Conservation (phyloP, 2,329 filamentous ascomycete species). For the Alternaria gaisen region DNA sequence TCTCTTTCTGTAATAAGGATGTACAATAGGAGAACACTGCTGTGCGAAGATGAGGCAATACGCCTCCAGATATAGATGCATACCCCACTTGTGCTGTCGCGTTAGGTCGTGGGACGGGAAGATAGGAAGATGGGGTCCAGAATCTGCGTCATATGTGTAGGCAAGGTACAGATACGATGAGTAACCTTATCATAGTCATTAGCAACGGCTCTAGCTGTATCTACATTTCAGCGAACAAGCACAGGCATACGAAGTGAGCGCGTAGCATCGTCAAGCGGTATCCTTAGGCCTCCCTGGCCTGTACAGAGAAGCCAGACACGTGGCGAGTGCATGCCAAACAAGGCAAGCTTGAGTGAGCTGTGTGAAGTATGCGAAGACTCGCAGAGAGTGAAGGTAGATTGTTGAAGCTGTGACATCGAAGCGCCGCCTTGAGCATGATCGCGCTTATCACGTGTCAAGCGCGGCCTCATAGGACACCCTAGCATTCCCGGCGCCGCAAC, state of each 20-base stretch:
- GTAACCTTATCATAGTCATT: conserved; percentile 3
- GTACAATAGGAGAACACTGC: background rate
- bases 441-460: conserved; percentile 24
- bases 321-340: background rate
- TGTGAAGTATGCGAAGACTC: background rate
- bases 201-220: conserved; percentile 4
- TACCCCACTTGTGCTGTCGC: conserved; percentile 20
- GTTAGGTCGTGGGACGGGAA: conserved; percentile 20
- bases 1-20: background rate
- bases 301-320: background rate
- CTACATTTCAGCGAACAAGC: background rate
- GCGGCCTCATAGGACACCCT: conserved; percentile 26
- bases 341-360: background rate
- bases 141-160: background rate
- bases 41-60: background rate
- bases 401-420: background rate
- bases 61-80: conserved; percentile 6
- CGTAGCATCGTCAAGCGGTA: background rate
- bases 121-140: conserved; percentile 21
- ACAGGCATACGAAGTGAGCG: background rate
- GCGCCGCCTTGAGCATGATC: background rate
- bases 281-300: background rate
- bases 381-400: background rate
- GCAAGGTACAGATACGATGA: conserved; percentile 12
- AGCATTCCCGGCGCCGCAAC: conserved; percentile 34